phyloP scores from a whole-genome alignment of 495 filamentous ascomycete genomes.

The Hyaloscypha variabilis region DNA sequence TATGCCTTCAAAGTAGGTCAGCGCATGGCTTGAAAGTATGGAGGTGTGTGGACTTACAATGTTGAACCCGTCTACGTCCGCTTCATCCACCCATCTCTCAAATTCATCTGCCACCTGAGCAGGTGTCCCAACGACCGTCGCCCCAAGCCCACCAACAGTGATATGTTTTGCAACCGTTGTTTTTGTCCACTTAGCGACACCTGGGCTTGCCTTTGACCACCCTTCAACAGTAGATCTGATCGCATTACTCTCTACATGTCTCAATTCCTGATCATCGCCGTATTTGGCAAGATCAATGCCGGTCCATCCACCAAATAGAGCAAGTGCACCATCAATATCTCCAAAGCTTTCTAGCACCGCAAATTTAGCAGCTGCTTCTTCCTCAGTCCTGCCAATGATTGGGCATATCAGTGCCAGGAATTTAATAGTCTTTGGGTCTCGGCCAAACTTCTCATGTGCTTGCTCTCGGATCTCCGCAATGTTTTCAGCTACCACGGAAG shows the following conservation, averaged over 20 bases:
- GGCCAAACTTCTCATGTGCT: constrained; percentile 42
- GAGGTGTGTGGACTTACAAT: constrained; percentile 21
- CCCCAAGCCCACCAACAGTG: constrained; percentile 57
- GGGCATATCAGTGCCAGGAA: constrained; percentile 47
- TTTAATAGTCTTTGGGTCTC: constrained; percentile 55
- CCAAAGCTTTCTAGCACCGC: constrained; percentile 52
- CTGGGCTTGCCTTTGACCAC: constrained; percentile 38
- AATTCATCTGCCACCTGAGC: constrained; percentile 60
- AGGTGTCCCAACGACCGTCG: constrained; percentile 56
- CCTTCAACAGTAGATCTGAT: constrained; percentile 29
- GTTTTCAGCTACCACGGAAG: constrained; percentile 42
- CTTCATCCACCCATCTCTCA: constrained; percentile 63
- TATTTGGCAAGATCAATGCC: constrained; percentile 57
- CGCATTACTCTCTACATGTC: constrained; percentile 51
- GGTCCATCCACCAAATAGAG: constrained; percentile 62
- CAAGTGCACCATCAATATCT: constrained; percentile 55
- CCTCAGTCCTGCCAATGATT: constrained; percentile 55
- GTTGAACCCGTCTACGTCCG: constrained; percentile 68
- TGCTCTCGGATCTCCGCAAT: constrained; percentile 53
- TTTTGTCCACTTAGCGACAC: constrained; percentile 62
- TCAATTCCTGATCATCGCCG: constrained; percentile 60
- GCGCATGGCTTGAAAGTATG: no score
- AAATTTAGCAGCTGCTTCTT: constrained; percentile 55
- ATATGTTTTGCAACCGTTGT: constrained; percentile 61
- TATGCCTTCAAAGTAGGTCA: constrained; percentile 26